Evolutionary conservation across 2,329 filamentous ascomycete genomes (phyloP), one percentile per base, ranked within the genome.

Genomic region (Colletotrichum melonis): DNA sequence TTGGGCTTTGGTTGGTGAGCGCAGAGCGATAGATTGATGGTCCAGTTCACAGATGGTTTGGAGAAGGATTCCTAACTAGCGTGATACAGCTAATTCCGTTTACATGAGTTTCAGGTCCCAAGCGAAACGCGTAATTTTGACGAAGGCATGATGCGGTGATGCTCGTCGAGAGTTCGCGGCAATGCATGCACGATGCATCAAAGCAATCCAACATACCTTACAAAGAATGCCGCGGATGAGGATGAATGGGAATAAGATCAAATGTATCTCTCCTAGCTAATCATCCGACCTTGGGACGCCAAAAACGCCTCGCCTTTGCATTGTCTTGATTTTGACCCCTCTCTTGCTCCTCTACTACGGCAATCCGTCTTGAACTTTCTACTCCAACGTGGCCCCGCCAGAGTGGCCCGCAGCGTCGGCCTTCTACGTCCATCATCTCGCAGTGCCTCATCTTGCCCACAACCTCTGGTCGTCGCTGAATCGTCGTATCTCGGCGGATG

Each of bases 281-380:
- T 2, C 32, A 24, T 28, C 16, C 52, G 24, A 16, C 35, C n/a
- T 55, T 55, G 28, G 62, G 60, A 70, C 54, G 38, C 70, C 71
- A 35, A 54, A 52, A 73, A 73, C 71, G 71, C 71, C 71, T 63
- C 49, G 71, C 42, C 62, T 35, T 38, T 35, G 46, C 22, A 30
- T 66, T 56, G 9, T 52, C 30, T 5, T 6, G 12, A 16, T 16
- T 26, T 11, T 14, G 3, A 9, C 22, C 58, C 14, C 7, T 35
- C 5, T 55, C 49, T 7, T 28, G 14, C 22, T 38, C 46, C n/a
- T 52, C 24, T 8, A 24, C 19, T 54, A 35, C 28, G 9, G 16
- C 35, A 6, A 42, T 14, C 38, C 16, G 16, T 42, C 38, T 42
- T 19, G 16, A 1, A 5, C 5, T 3, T 42, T 19, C 38, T 42